Percentiles rank a stretch among this genome's conserved stretches.
Evolutionary conservation across 768 basidiomycete genomes (phyloP).

Genomic region (Mycena galericulata): DNA sequence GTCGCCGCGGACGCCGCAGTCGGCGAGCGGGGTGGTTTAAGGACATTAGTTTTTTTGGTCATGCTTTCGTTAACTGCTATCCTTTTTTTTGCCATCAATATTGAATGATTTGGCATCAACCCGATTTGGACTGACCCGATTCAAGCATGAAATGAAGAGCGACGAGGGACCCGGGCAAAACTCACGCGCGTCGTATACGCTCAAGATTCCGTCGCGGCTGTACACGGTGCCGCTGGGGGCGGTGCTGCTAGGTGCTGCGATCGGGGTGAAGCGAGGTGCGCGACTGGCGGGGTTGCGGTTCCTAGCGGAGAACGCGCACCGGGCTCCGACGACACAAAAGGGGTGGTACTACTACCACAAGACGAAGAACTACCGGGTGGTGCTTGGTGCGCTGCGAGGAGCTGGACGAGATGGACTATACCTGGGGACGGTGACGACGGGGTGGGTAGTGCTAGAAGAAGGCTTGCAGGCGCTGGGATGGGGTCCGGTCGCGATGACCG

Average conservation of each 20-base stretch:
- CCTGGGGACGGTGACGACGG: slow-evolving; percentile 54
- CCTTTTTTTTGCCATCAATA: slow-evolving; percentile 11
- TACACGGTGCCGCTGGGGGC: slow-evolving; percentile 73
- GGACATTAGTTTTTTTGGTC: background rate
- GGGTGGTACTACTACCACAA: slow-evolving; percentile 98
- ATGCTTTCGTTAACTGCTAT: background rate
- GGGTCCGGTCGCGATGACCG: slow-evolving; percentile 59
- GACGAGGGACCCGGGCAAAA: background rate
- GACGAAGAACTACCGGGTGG: slow-evolving; percentile 92
- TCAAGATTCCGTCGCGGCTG: slow-evolving; percentile 68
- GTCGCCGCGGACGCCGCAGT: slow-evolving; percentile 32
- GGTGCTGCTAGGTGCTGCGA: slow-evolving; percentile 68
- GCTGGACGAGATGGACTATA: slow-evolving; percentile 68
- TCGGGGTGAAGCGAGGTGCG: slow-evolving; percentile 81
- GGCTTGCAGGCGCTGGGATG: slow-evolving; percentile 51
- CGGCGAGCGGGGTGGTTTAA: slow-evolving; percentile 11
- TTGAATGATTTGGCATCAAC: background rate
- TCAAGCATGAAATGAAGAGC: slow-evolving; percentile 5
- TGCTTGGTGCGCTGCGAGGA: slow-evolving; percentile 77
- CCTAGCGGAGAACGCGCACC: slow-evolving; percentile 93
- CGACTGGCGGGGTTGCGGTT: slow-evolving; percentile 81
- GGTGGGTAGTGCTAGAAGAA: slow-evolving; percentile 60
- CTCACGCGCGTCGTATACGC: background rate
- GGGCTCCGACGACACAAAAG: slow-evolving; percentile 84
- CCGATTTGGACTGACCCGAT: background rate